A percentile compares a stretch with the other conserved stretches of the same genome.
phyloP scores from a whole-genome alignment of 208 protist species.

The Phytomonas sp. region DNA sequence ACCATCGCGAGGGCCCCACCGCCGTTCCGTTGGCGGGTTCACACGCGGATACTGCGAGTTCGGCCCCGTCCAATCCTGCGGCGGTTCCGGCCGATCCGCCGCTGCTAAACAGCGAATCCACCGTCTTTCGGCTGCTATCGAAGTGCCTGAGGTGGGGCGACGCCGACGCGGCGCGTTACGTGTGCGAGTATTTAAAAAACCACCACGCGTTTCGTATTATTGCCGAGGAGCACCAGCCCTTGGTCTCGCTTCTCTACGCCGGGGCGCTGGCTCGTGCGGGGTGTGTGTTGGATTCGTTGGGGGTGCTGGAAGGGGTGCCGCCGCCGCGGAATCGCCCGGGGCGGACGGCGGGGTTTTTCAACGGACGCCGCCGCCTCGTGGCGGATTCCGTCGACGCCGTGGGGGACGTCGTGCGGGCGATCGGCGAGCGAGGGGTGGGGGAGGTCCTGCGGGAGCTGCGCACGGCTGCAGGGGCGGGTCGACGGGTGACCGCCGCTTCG shows the following conservation, averaged over 20 bases:
- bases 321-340: constrained; percentile 22
- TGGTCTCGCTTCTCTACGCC: constrained; percentile 40
- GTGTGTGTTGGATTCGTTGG: constrained; percentile 32
- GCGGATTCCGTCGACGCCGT: constrained; percentile 53
- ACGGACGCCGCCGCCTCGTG: constrained; percentile 31
- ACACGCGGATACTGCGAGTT: background rate
- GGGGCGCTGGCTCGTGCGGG: constrained; percentile 33
- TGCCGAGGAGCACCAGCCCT: constrained; percentile 22
- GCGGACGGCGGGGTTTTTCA: constrained; percentile 47
- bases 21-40: background rate
- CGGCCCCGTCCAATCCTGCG: background rate
- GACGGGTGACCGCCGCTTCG: constrained; percentile 30
- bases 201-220: constrained; percentile 21
- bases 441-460: background rate
- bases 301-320: constrained; percentile 40
- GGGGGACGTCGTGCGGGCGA: constrained; percentile 28
- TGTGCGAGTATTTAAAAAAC: constrained; percentile 31
- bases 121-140: constrained; percentile 58
- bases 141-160: constrained; percentile 71
- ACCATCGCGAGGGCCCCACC: background rate
- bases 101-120: constrained; percentile 60
- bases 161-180: constrained; percentile 25
- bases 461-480: background rate
- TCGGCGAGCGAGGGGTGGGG: constrained; percentile 13
- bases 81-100: constrained; percentile 10